Conservation (phyloP, 805 yeast genomes). For the Nakazawaea siamensis region DNA sequence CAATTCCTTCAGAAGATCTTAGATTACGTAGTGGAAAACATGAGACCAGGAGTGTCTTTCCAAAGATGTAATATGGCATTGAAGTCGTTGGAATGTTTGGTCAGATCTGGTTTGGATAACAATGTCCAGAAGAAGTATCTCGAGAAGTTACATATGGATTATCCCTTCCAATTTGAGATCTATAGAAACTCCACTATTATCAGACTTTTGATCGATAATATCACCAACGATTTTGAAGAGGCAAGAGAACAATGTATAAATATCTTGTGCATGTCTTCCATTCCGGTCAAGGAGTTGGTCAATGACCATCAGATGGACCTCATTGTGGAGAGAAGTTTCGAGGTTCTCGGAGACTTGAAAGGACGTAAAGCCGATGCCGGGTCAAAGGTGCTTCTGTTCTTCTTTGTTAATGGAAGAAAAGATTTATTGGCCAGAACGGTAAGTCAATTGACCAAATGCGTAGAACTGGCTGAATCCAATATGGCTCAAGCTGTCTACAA, state of each 20-base stretch:
- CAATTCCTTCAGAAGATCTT: conserved; percentile 34
- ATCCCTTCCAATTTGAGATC: conserved; percentile 39
- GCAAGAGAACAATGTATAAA: conserved; percentile 46
- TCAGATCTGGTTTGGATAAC: conserved; percentile 50
- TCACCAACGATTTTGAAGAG: conserved; percentile 71
- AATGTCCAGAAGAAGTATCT: conserved; percentile 28
- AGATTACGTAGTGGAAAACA: conserved; percentile 25
- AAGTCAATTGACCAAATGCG: conserved; percentile 22
- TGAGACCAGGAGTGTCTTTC: conserved; percentile 51
- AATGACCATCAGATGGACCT: conserved; percentile 14
- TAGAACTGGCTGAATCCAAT: conserved; percentile 25
- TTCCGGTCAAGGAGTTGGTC: conserved; percentile 19
- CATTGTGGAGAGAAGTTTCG: conserved; percentile 16
- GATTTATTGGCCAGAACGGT: conserved; percentile 18
- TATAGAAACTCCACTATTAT: conserved; percentile 28
- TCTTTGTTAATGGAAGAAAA: conserved; percentile 20
- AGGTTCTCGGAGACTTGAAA: conserved; percentile 30
- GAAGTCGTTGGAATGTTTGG: conserved; percentile 35
- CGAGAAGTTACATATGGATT: conserved; percentile 36
- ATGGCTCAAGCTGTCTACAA: conserved; percentile 35
- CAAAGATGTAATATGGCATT: conserved; percentile 42
- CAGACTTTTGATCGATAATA: conserved; percentile 48
- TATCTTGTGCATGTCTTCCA: conserved; percentile 37
- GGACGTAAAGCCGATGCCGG: conserved; percentile 76
- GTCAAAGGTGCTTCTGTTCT: conserved; percentile 53